Evolutionary conservation across 2,329 filamentous ascomycete genomes (phyloP), one percentile per base, ranked within the genome.

Genomic region (Zymoseptoria brevis): DNA sequence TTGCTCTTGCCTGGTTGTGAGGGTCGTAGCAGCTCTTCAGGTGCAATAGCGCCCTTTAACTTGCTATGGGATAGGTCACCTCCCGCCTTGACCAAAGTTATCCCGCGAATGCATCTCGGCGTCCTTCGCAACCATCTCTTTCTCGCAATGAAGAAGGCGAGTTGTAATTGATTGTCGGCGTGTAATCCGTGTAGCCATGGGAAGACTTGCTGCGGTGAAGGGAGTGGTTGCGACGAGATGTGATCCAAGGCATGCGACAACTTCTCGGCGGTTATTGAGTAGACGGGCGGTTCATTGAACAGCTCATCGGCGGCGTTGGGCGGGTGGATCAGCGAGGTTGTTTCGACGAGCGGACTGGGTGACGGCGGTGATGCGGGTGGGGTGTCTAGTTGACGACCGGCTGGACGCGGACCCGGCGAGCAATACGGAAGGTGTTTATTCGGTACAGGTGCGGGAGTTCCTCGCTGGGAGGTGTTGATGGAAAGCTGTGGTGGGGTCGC

Each of bases 141-240:
- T 62, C 90, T 84, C 24, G 88, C 86, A 55, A 87, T 85, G 73
- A 99, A 97, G 77, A 96, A 97, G 6, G 88, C 84, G 62, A 94
- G 82, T 70, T 99, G 94, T 57, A 96, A 82, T 61, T 90, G 86
- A 70, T 99, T 99, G 62, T 88, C 84, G 0, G 89, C 87, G 69
- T 97, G 92, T 49, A 97, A 77, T 22, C 94, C 94, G 75, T 99
- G 94, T 22, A 96, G 80, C 94, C 94, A 99, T 1, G 94, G 94
- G 69, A 97, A 99, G 62, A 97, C 89, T 61, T 86, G 81, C n/a
- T 87, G 83, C 0, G 94, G 86, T 58, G 93, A 86, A 6, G 94
- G 93, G 22, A 97, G 79, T 1, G 91, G 87, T 69, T 96, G 90
- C 2, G 85, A 82, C 2, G 93, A 83, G 60, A 85, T 78, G 68